phyloP scores from a whole-genome alignment of 129 eudicot species.

The Apium graveolens region DNA sequence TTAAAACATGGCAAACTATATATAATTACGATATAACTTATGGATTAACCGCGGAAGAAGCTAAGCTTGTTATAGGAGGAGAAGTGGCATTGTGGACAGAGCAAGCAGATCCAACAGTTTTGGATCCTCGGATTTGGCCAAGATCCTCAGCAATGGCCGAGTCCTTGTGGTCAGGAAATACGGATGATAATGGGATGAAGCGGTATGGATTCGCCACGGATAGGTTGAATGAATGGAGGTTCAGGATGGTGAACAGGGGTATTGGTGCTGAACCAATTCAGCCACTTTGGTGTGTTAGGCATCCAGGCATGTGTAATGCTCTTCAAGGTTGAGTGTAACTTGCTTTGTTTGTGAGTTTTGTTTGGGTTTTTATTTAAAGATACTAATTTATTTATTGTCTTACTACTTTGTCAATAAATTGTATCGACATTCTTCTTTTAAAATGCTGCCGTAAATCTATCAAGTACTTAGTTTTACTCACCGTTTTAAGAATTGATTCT shows the following conservation, averaged over 20 bases:
- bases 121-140: slow-evolving; percentile 81
- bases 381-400: background rate
- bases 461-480: background rate
- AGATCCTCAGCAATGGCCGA: slow-evolving; percentile 76
- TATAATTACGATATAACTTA: slow-evolving; percentile 78
- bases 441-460: background rate
- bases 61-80: slow-evolving; percentile 74
- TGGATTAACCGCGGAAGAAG: slow-evolving; percentile 47
- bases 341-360: background rate
- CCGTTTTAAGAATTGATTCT: background rate
- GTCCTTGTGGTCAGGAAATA: slow-evolving; percentile 77
- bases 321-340: slow-evolving; percentile 2
- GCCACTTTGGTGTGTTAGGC: slow-evolving; percentile 85
- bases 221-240: slow-evolving; percentile 78
- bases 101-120: slow-evolving; percentile 65
- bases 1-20: slow-evolving; percentile 79
- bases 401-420: background rate
- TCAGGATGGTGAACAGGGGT: slow-evolving; percentile 81
- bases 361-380: background rate
- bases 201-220: slow-evolving; percentile 77
- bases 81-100: slow-evolving; percentile 96
- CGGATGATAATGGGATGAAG: slow-evolving; percentile 61
- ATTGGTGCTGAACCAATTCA: slow-evolving; percentile 82
- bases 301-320: slow-evolving; percentile 94
- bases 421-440: too few species aligned